These are phyloP conservation scores for Gracilaria vermiculophylla DNA, from an alignment of 23 red algal species.

Conservation along the genomic window DNA sequence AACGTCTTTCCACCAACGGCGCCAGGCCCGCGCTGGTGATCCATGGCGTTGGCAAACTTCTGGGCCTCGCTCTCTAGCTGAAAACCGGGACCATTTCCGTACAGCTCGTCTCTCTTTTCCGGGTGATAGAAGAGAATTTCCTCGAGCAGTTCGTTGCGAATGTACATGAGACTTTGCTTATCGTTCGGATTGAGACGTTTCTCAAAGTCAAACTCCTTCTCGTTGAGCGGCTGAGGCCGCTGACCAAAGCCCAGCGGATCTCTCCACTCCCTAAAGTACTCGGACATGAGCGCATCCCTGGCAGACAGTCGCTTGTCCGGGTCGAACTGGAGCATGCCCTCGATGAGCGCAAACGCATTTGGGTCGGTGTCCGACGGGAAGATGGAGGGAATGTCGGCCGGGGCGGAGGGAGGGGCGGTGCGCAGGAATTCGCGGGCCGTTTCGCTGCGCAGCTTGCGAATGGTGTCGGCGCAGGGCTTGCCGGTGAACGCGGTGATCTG, in stretches of 20 bases:
- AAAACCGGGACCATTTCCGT: constrained; percentile 33
- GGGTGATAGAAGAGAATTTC: constrained; percentile 97
- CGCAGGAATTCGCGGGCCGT: constrained; percentile 72
- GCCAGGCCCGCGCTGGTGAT: neutral
- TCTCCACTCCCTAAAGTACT: constrained; percentile 91
- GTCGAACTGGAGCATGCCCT: constrained; percentile 94
- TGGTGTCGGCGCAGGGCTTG: constrained; percentile 62
- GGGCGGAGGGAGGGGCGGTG: neutral
- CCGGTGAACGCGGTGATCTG: constrained; percentile 82
- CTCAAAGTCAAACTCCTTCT: constrained; percentile 97
- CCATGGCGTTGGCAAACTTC: constrained; percentile 50
- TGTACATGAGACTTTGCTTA: constrained; percentile 60
- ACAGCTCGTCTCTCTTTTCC: constrained; percentile 78
- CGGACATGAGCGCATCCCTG: constrained; percentile 73
- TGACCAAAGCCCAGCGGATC: constrained; percentile 75
- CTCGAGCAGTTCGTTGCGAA: constrained; percentile 77
- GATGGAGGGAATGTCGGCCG: constrained; percentile 39
- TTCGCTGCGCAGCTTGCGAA: constrained; percentile 61
- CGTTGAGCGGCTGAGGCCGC: constrained; percentile 40
- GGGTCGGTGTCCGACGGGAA: constrained; percentile 78
- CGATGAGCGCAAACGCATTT: constrained; percentile 65
- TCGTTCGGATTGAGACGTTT: constrained; percentile 41
- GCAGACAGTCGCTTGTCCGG: constrained; percentile 85
- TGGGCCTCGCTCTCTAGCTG: constrained; percentile 15
- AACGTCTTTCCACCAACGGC: constrained; percentile 10